Evolutionary conservation across 345 rosid species (phyloP), one percentile per base, ranked within the genome.

Genomic region (Euphorbia peplus): DNA sequence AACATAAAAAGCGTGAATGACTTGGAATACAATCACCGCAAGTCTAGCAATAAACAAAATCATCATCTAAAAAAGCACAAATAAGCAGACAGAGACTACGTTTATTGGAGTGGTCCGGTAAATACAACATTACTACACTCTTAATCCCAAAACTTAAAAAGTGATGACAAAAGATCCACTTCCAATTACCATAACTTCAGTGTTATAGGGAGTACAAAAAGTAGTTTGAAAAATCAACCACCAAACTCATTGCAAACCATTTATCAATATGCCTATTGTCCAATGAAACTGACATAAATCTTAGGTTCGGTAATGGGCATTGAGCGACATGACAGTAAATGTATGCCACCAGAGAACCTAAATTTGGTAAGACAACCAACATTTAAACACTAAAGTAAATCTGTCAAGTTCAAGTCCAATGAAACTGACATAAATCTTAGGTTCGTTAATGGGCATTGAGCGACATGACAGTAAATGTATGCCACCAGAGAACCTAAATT

Each of bases 281-380:
- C 60, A 32, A 32, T 2, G n/a, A n/a, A n/a, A n/a, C n/a, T n/a
- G n/a, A n/a, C n/a, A n/a, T n/a, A n/a, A n/a, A n/a, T n/a, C n/a
- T n/a, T n/a, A n/a, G n/a, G n/a, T n/a, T n/a, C n/a, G n/a, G n/a
- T n/a, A n/a, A n/a, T n/a, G n/a, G n/a, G n/a, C n/a, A n/a, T n/a
- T n/a, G n/a, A 11, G 19, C 4, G 50, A 35, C 14, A 39, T 54
- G 39, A 22, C 14, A 51, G 47, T 19, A 32, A 54, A 30, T 13
- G 42, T 26, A 65, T 47, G 39, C 9, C 24, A 30, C 51, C 54
- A 56, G 28, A 28, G 42, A 11, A 41, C 53, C 55, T 55, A 30
- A n/a, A 46, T 47, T 24, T 50, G 42, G 46, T 60, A 32, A 59
- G 30, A 39, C 12, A 46, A 16, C 61, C 65, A 63, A 39, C 29